Evolutionary conservation across 129 eudicot genomes (phyloP).

Genomic region (Silybum marianum): DNA sequence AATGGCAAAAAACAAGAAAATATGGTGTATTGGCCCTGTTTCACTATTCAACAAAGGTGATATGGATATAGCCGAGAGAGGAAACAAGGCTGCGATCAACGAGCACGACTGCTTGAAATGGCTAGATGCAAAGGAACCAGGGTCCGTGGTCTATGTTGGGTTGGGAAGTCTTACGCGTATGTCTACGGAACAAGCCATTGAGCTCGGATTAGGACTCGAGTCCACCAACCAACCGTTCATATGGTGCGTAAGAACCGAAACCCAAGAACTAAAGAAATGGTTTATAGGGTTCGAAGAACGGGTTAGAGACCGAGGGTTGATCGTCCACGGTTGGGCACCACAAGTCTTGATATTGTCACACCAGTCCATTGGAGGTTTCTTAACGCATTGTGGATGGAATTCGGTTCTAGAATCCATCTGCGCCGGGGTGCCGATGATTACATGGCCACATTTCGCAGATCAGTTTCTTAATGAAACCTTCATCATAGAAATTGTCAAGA

Average conservation of each 20-base stretch:
- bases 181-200: conserved; percentile 41
- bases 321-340: conserved; percentile 63
- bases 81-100: conserved; percentile 45
- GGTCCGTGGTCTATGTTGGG: conserved; percentile 50
- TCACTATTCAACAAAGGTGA: conserved; percentile 43
- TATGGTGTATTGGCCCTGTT: conserved; percentile 72
- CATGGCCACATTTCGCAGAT: conserved; percentile 66
- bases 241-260: conserved; percentile 33
- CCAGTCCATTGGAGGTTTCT: conserved; percentile 46
- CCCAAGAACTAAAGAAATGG: conserved; percentile 47
- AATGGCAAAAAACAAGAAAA: conserved; percentile 29
- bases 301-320: conserved; percentile 36
- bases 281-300: conserved; percentile 44
- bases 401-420: conserved; percentile 48
- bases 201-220: conserved; percentile 59
- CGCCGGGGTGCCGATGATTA: conserved; percentile 57
- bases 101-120: conserved; percentile 41
- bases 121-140: conserved; percentile 43
- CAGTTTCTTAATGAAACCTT: conserved; percentile 55
- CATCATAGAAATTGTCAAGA: conserved; percentile 37
- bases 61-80: conserved; percentile 48
- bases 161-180: conserved; percentile 51
- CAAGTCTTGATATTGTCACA: conserved; percentile 52
- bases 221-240: conserved; percentile 48
- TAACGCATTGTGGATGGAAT: conserved; percentile 69